Conservation (phyloP, 345 rosid genomes). For the Eucalyptus paniculata region DNA sequence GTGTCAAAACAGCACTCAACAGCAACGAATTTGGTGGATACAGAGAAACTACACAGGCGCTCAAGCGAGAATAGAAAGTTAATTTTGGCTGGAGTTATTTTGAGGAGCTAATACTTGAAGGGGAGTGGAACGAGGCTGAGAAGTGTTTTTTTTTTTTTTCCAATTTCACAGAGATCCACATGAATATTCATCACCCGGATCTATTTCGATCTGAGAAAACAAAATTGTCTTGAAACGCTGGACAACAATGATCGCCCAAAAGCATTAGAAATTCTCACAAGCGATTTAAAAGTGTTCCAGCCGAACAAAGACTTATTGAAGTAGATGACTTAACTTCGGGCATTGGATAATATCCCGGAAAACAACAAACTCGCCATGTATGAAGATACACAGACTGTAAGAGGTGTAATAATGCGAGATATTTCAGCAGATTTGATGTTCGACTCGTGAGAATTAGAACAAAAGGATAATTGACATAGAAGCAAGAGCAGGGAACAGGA, state of each 20-base stretch:
- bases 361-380: too few relatives aligned
- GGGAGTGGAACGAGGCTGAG: slow-evolving; percentile 40
- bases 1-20: not conserved
- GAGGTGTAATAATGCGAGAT: not conserved
- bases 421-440: not conserved
- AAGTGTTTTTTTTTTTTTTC: slow-evolving; percentile 5
- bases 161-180: slow-evolving; percentile 31
- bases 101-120: not conserved
- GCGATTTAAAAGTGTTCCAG: not conserved
- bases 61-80: slow-evolving; percentile 11
- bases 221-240: not conserved
- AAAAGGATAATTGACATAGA: not conserved
- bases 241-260: not conserved
- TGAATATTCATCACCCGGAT: slow-evolving; percentile 33
- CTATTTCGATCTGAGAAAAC: slow-evolving; percentile 53
- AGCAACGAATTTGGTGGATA: not conserved
- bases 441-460: not conserved
- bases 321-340: not conserved
- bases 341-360: not conserved
- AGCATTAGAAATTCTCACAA: not conserved
- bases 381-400: not conserved
- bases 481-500: not conserved
- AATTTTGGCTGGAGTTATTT: slow-evolving; percentile 20
- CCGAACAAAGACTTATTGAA: not conserved
- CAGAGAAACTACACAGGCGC: slow-evolving; percentile 15